Percentiles rank a stretch among this genome's conserved stretches.
Conservation (phyloP, 148 eudicot genomes). For the Fallopia convolvulus region DNA sequence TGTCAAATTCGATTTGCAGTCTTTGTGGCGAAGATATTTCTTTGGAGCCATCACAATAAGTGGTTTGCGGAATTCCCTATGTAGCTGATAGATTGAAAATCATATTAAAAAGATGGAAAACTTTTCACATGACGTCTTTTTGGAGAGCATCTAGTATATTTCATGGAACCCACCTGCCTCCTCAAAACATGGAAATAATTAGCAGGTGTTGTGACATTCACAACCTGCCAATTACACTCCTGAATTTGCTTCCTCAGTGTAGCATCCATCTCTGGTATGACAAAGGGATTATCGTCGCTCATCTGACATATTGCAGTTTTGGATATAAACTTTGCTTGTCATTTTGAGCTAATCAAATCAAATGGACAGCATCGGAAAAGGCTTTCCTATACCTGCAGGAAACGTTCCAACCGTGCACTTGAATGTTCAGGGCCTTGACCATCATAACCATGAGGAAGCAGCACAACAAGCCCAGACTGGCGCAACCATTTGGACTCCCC, state of each 20-base stretch:
- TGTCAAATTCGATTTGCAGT: conserved; percentile 65
- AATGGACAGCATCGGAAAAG: no score
- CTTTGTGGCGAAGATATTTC: conserved; percentile 74
- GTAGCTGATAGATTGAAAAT: conserved; percentile 29
- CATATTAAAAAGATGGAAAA: conserved; percentile 12
- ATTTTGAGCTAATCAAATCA: not conserved
- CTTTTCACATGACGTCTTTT: not conserved
- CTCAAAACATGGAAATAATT: conserved; percentile 72
- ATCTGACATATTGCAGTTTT: conserved; percentile 34
- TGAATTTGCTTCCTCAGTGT: conserved; percentile 68
- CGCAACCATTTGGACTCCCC: conserved; percentile 24
- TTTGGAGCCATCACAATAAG: conserved; percentile 70
- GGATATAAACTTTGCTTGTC: not conserved
- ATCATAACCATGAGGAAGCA: conserved; percentile 77
- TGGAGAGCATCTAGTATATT: no score
- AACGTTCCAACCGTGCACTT: conserved; percentile 70
- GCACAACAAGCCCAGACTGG: conserved; percentile 24
- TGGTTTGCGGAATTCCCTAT: conserved; percentile 76
- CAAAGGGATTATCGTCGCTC: conserved; percentile 67
- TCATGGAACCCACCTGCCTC: conserved; percentile 43
- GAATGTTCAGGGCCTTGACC: conserved; percentile 91
- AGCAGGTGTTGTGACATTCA: conserved; percentile 75
- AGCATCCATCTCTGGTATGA: conserved; percentile 80
- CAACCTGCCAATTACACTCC: conserved; percentile 85
- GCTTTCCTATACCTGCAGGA: conserved; percentile 51